Conservation (phyloP, 23 red algal species). For the Gracilariopsis chorda region DNA sequence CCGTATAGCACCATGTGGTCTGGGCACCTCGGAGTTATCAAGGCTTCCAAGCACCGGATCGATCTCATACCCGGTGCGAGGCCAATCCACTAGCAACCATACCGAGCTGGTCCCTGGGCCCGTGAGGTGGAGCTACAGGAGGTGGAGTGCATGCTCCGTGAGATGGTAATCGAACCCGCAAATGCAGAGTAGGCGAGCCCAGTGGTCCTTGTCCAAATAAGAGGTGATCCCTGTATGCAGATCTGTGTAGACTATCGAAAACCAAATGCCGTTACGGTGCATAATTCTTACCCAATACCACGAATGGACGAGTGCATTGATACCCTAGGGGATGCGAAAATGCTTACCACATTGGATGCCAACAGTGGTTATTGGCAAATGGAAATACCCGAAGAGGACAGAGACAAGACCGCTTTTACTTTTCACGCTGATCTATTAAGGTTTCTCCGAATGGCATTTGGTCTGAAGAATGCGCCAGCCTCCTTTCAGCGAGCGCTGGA, state of each 20-base stretch:
- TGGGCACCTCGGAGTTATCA: neutral
- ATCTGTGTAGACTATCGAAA: neutral
- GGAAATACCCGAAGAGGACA: neutral
- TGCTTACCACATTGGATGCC: neutral
- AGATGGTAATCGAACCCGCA: neutral
- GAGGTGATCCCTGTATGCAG: neutral
- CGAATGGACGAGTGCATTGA: neutral
- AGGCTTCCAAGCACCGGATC: neutral
- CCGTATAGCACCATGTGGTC: neutral
- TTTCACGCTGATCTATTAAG: neutral
- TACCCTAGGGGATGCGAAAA: neutral
- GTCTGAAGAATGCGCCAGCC: neutral
- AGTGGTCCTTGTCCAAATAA: neutral
- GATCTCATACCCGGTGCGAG: neutral
- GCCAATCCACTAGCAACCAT: neutral
- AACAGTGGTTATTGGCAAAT: neutral
- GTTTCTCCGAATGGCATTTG: neutral
- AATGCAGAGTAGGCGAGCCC: neutral
- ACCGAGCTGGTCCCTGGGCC: neutral
- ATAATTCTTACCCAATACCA: neutral
- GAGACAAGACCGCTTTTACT: neutral
- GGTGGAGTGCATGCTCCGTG: neutral
- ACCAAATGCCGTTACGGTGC: neutral
- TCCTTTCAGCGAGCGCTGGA: neutral
- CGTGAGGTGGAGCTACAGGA: neutral